These are phyloP conservation scores for Dothidotthia symphoricarpi DNA, from an alignment of 2,329 filamentous ascomycete genomes.

Conservation along the genomic window DNA sequence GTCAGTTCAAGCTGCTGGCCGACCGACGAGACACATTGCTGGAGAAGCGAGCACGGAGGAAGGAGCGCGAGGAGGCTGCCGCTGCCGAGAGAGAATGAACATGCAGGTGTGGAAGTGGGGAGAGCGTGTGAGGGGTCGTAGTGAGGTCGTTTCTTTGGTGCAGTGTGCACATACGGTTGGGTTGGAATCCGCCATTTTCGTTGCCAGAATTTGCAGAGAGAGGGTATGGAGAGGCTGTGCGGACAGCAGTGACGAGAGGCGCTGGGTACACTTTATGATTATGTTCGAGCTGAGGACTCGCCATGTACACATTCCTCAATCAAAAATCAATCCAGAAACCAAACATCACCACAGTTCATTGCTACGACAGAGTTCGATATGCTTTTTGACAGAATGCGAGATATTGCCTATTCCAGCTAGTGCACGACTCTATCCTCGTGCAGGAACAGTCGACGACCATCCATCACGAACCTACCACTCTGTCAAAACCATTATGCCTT, in stretches of 20 bases:
- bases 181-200: too few relatives aligned
- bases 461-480: constrained; percentile 18
- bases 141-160: too few relatives aligned
- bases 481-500: constrained; percentile 21
- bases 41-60: constrained; percentile 83
- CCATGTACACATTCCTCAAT: constrained; percentile 33
- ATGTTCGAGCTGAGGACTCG: constrained; percentile 32
- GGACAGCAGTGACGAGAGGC: constrained; percentile 5
- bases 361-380: not conserved
- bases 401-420: constrained; percentile 29
- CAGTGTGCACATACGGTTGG: too few relatives aligned
- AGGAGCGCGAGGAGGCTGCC: constrained; percentile 57
- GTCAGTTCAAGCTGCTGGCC: constrained; percentile 72
- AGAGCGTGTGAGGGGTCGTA: constrained; percentile 7
- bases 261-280: constrained; percentile 22
- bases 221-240: constrained; percentile 2
- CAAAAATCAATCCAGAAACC: constrained; percentile 10
- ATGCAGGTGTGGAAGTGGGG: constrained; percentile 1
- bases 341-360: constrained; percentile 1
- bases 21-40: constrained; percentile 78
- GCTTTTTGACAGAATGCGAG: too few relatives aligned
- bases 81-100: constrained; percentile 21
- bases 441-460: constrained; percentile 12
- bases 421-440: constrained; percentile 28
- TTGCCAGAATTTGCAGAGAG: too few relatives aligned